phyloP scores from a whole-genome alignment of 129 eudicot species.

The Lactuca saligna region DNA sequence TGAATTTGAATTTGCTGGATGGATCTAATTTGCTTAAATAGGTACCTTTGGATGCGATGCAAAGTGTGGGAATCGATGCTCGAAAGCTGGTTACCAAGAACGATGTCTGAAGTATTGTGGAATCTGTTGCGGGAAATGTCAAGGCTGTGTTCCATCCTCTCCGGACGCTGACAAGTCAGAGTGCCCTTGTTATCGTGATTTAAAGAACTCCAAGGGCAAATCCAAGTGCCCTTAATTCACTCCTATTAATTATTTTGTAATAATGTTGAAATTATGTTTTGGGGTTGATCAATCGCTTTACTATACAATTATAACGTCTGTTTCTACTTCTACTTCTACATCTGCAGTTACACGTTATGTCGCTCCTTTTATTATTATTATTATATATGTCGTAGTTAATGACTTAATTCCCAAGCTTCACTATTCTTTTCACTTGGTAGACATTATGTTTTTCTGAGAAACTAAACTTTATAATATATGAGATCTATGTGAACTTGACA shows the following conservation, averaged over 20 bases:
- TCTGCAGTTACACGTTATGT: not conserved
- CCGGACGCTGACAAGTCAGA: conserved; percentile 61
- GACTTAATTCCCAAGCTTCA: not conserved
- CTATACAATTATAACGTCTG: not conserved
- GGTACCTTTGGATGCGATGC: conserved; percentile 34
- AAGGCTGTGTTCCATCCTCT: conserved; percentile 65
- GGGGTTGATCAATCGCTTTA: not conserved
- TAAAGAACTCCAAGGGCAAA: conserved; percentile 62
- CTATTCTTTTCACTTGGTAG: too few relatives aligned
- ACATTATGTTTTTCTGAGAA: too few relatives aligned
- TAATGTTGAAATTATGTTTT: not conserved
- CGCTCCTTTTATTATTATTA: too few relatives aligned
- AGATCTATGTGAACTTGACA: not conserved
- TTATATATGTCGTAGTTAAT: too few relatives aligned
- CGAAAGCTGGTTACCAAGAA: conserved; percentile 33
- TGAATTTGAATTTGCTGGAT: not conserved
- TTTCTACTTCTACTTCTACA: not conserved
- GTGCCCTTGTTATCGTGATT: conserved; percentile 68
- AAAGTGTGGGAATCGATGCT: conserved; percentile 40
- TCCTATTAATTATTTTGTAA: too few relatives aligned
- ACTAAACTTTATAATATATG: too few relatives aligned
- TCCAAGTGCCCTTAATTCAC: conserved; percentile 57
- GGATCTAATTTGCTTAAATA: not conserved
- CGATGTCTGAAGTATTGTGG: conserved; percentile 56
- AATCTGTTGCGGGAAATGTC: conserved; percentile 52